These are phyloP conservation scores for Allomyces macrogynus DNA, from an alignment of 192 early-diverging fungal genomes.

Conservation along the genomic window DNA sequence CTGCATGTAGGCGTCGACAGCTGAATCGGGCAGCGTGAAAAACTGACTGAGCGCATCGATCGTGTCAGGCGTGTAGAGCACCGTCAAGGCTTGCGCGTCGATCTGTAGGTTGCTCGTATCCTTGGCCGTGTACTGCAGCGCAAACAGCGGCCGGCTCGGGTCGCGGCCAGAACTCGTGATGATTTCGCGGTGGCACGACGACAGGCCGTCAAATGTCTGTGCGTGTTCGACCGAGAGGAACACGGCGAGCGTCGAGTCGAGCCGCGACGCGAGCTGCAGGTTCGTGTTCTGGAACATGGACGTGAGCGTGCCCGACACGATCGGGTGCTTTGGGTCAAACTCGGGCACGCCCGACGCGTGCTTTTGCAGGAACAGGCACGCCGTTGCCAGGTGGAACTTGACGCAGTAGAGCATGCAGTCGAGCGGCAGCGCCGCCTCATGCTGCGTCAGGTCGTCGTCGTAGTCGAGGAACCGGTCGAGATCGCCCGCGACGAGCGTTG, in stretches of 20 bases:
- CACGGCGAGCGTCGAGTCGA: not conserved
- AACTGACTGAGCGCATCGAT: conserved; percentile 58
- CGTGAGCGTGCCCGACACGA: not conserved
- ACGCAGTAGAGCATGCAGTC: not conserved
- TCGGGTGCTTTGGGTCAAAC: too few species aligned
- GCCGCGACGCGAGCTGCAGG: not conserved
- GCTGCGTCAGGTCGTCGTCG: not conserved
- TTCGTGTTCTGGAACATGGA: not conserved
- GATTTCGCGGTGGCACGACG: too few species aligned
- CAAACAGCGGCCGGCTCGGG: not conserved
- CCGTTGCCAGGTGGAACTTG: not conserved
- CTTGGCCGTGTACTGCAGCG: conserved; percentile 22
- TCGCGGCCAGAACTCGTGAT: not conserved
- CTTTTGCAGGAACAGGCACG: not conserved
- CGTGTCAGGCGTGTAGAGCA: conserved; percentile 64
- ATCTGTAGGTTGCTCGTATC: conserved; percentile 25
- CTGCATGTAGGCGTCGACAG: conserved; percentile 51
- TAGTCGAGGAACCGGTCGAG: not conserved
- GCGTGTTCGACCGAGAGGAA: not conserved
- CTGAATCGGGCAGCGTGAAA: conserved; percentile 56
- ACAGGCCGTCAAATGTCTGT: too few species aligned
- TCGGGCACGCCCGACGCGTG: not conserved
- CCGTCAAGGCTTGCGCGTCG: conserved; percentile 71
- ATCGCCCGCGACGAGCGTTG: not conserved
- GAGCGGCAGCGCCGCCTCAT: not conserved